Percentiles rank a stretch among this genome's conserved stretches.
Evolutionary conservation across 805 yeast species (phyloP).

Genomic region (Wickerhamomyces xylosicus): DNA sequence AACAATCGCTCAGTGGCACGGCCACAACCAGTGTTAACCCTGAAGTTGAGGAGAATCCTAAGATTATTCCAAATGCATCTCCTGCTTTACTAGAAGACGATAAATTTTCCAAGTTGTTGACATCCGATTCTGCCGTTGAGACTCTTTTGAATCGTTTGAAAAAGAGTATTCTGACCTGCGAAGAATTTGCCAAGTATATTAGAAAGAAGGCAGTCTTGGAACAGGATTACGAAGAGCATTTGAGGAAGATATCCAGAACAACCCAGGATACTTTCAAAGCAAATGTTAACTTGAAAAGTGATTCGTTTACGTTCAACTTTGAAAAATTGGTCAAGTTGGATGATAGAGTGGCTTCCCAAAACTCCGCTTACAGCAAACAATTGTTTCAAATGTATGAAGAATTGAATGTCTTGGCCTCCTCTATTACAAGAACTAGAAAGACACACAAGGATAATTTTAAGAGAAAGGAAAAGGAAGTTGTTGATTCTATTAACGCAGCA

Average conservation of each 20-base stretch:
- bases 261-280: constrained; percentile 36
- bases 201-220: constrained; percentile 72
- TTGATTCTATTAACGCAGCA: constrained; percentile 72
- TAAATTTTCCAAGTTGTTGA: constrained; percentile 39
- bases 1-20: constrained; percentile 1
- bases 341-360: constrained; percentile 64
- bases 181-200: constrained; percentile 72
- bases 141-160: constrained; percentile 64
- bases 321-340: constrained; percentile 67
- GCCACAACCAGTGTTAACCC: background rate
- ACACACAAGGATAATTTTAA: constrained; percentile 71
- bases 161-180: constrained; percentile 71
- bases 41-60: background rate
- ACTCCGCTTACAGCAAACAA: constrained; percentile 67
- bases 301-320: constrained; percentile 56
- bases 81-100: constrained; percentile 36
- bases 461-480: constrained; percentile 73
- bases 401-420: constrained; percentile 54
- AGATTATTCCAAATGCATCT: constrained; percentile 19
- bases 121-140: constrained; percentile 70
- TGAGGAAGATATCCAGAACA: constrained; percentile 58
- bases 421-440: constrained; percentile 68
- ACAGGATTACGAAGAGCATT: constrained; percentile 66
- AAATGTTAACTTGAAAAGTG: constrained; percentile 37
- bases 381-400: constrained; percentile 83